Conservation (phyloP, 208 protist species). For the Trypanosoma vivax region DNA sequence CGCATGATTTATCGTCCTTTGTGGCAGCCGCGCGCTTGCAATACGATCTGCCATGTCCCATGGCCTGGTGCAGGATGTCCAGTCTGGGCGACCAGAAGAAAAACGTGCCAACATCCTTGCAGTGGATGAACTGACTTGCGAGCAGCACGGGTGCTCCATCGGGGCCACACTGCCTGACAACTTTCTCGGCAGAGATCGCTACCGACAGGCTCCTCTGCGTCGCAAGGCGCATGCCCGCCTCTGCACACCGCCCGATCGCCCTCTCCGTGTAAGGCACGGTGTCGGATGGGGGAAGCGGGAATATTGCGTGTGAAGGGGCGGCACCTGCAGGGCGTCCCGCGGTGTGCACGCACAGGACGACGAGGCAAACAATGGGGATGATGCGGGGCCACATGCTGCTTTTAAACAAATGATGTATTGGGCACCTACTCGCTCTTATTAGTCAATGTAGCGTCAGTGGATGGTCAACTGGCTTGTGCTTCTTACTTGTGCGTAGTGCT, state of each 20-base stretch:
- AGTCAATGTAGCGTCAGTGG: too few relatives aligned
- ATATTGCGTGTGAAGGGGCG: neutral
- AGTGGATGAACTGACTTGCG: neutral
- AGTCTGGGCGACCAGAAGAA: constrained; percentile 1
- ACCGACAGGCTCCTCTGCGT: neutral
- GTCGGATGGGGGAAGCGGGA: neutral
- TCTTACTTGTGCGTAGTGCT: too few relatives aligned
- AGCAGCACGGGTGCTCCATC: neutral
- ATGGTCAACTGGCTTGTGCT: too few relatives aligned
- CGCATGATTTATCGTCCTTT: neutral
- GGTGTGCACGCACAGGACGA: neutral
- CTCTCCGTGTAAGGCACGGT: neutral
- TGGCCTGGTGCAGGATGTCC: neutral
- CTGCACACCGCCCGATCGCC: neutral
- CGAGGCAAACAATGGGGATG: neutral
- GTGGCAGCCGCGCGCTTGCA: neutral
- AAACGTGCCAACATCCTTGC: neutral
- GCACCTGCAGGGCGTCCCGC: neutral
- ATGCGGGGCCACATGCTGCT: too few relatives aligned
- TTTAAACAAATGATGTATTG: too few relatives aligned
- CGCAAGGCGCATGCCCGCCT: constrained; percentile 7
- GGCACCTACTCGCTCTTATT: too few relatives aligned
- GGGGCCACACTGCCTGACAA: neutral
- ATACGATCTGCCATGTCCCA: neutral
- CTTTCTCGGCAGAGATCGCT: neutral